Conservation (phyloP, 2,329 filamentous ascomycete species). For the Alternaria viburni region DNA sequence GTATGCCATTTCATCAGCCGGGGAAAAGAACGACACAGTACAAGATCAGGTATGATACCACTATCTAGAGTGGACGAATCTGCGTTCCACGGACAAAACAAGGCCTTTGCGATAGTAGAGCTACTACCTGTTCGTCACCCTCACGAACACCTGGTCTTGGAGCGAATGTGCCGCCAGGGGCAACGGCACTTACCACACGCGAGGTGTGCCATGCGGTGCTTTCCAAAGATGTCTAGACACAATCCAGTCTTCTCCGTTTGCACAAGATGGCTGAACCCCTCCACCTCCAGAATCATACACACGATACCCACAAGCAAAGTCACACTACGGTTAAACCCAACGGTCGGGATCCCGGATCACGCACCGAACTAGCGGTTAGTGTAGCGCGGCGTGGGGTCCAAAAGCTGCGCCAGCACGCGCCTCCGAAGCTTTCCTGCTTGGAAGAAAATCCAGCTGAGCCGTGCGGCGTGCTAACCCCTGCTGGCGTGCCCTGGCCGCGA, state of each 20-base stretch:
- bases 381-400: conserved; percentile 5
- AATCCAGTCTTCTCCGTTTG: neutral
- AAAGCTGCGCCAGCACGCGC: neutral
- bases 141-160: neutral
- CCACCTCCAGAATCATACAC: neutral
- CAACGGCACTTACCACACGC: neutral
- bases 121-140: neutral
- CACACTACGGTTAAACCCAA: conserved; percentile 1
- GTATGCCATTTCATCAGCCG: conserved; percentile 37
- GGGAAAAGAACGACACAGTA: conserved; percentile 47
- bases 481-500: conserved; percentile 3
- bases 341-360: conserved; percentile 4
- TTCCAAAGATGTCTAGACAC: neutral
- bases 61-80: neutral
- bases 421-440: neutral
- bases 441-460: neutral
- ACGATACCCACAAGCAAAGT: neutral
- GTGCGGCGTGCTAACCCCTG: conserved; percentile 1
- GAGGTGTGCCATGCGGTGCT: neutral
- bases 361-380: neutral
- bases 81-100: neutral
- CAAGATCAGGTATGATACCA: conserved; percentile 13
- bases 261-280: neutral
- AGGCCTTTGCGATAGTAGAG: neutral
- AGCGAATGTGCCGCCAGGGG: neutral